These are phyloP conservation scores for Salicornia ramosissima DNA, from an alignment of 148 eudicot genomes.

Conservation along the genomic window DNA sequence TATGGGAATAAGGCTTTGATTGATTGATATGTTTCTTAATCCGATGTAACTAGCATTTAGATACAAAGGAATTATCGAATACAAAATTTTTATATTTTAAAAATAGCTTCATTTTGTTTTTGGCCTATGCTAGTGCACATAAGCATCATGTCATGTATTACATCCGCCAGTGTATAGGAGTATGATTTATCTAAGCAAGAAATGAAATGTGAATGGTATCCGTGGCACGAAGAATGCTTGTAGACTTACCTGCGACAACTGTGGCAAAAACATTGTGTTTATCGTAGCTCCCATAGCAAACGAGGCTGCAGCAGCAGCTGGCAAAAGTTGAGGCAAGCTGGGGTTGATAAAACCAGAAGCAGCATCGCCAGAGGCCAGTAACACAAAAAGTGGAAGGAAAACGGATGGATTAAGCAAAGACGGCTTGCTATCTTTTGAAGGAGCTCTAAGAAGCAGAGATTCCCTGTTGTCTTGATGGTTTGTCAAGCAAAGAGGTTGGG, in stretches of 20 bases:
- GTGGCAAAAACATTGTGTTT: slow-evolving; percentile 60
- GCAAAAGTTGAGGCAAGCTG: slow-evolving; percentile 77
- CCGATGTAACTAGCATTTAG: too few relatives aligned
- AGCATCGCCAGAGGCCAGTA: slow-evolving; percentile 82
- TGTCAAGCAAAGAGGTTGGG: slow-evolving; percentile 80
- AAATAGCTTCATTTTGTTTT: too few relatives aligned
- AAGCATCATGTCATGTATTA: too few relatives aligned
- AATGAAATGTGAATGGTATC: not conserved
- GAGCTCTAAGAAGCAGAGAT: slow-evolving; percentile 78
- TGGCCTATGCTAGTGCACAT: too few relatives aligned
- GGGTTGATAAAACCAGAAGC: slow-evolving; percentile 90
- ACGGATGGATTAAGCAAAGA: slow-evolving; percentile 57
- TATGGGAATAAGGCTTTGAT: too few relatives aligned
- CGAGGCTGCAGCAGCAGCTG: slow-evolving; percentile 65
- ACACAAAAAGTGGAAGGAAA: slow-evolving; percentile 62
- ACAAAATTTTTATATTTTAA: too few relatives aligned
- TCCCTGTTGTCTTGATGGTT: slow-evolving; percentile 83
- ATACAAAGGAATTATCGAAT: too few relatives aligned
- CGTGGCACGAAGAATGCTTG: not conserved
- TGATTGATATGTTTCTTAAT: too few relatives aligned
- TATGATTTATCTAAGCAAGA: not conserved
- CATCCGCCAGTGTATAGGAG: too few relatives aligned
- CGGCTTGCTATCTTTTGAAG: slow-evolving; percentile 41
- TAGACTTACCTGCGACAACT: slow-evolving; percentile 56
- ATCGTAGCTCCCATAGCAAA: slow-evolving; percentile 72